phyloP scores from a whole-genome alignment of 2,329 filamentous ascomycete species.

The Trichoderma simmonsii region DNA sequence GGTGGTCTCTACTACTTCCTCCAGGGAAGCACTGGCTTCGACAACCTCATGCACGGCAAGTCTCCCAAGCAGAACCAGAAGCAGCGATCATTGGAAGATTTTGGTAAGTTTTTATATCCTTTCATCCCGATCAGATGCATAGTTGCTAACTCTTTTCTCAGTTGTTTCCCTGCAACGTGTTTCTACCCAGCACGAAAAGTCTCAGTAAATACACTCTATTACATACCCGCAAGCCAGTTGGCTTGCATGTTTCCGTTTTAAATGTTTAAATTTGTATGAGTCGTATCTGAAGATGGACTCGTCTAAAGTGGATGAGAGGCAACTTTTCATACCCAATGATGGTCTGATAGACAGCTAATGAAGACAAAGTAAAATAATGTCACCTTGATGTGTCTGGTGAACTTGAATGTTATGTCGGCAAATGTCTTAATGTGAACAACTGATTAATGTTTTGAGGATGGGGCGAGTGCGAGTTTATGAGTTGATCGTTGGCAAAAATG shows the following conservation, averaged over 20 bases:
- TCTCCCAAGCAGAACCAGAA: slow-evolving; percentile 76
- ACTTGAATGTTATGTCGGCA: not conserved
- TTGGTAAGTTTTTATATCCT: slow-evolving; percentile 62
- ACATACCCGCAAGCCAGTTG: slow-evolving; percentile 39
- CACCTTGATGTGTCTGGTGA: slow-evolving; percentile 9
- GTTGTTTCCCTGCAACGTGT: slow-evolving; percentile 88
- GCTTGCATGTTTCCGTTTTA: slow-evolving; percentile 39
- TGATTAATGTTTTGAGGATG: not conserved
- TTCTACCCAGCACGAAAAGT: slow-evolving; percentile 89
- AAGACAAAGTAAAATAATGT: slow-evolving; percentile 41
- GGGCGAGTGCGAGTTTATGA: not conserved
- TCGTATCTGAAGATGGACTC: slow-evolving; percentile 35
- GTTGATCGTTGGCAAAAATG: not conserved
- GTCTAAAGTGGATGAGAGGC: slow-evolving; percentile 35
- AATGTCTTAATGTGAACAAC: not conserved
- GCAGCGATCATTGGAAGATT: slow-evolving; percentile 84
- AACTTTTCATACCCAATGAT: slow-evolving; percentile 39
- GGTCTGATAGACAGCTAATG: slow-evolving; percentile 42
- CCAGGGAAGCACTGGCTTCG: slow-evolving; percentile 75
- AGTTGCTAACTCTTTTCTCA: slow-evolving; percentile 52
- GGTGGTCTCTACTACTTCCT: slow-evolving; percentile 72
- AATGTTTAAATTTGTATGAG: slow-evolving; percentile 40
- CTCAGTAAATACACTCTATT: slow-evolving; percentile 52
- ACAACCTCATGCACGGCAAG: slow-evolving; percentile 92
- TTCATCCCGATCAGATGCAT: not conserved